Base-by-base conservation (phyloP, 164 flowering plant species). In the Aristolochia contorta region DNA sequence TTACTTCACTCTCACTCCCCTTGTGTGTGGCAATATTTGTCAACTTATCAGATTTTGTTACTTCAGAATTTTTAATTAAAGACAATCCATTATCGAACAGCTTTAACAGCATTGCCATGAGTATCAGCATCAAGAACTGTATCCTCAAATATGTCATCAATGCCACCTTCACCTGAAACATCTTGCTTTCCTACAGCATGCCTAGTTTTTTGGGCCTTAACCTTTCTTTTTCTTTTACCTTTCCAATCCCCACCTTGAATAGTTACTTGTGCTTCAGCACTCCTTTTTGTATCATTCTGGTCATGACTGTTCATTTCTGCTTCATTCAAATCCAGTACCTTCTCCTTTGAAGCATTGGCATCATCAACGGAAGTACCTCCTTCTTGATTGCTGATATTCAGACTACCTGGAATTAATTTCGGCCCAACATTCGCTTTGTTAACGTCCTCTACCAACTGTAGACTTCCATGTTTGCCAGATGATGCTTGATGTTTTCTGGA, bases 201-300 rank as follows among this genome's bases (percentile, higher is more conserved):
- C 45, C 58, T 27, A 56, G 37, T 32, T n/a, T 32, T 56, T 33
- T 56, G 32, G 19, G 41, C 16, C 32, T 56, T 30, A 25, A 37
- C 10, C n/a, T 56, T 56, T 30, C 20, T 33, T 32, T 20, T 18
- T 4, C 12, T 24, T 30, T 56, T 56, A 30, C 24, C 43, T 30
- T 22, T 24, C 27, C 15, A 20, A 30, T 20, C 58, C 32, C 19
- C 58, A 56, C 63, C 53, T 32, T 61, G 76, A 19, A 20, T 51
- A 65, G 30, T 51, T n/a, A 43, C 66, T 57, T 54, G 43, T 51
- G 60, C 27, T 75, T 66, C 32, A 57, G 33, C 27, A 72, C 23
- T 30, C 62, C 43, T 69, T 37, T 69, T 37, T 15, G 71, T 46
- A 52, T 30, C 62, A 58, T 16, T 21, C 50, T 50, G 61, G 20